Evolutionary conservation across 2,329 filamentous ascomycete genomes (phyloP).

Genomic region (Trichoderma aggressivum): DNA sequence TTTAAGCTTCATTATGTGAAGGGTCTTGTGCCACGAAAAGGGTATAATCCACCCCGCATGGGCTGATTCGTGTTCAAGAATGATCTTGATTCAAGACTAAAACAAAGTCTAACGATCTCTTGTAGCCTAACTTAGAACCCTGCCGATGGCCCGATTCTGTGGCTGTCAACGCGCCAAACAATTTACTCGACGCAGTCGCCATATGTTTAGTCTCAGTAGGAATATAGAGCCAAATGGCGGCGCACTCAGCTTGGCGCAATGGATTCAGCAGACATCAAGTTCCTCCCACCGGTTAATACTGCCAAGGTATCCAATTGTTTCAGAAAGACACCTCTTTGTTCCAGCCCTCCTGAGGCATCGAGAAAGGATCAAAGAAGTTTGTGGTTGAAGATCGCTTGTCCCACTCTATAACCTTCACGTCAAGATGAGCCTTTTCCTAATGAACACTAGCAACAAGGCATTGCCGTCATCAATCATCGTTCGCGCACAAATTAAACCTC

Average conservation of each 20-base stretch:
- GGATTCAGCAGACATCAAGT: not conserved
- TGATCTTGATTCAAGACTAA: not conserved
- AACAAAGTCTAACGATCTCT: not conserved
- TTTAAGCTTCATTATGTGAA: not conserved
- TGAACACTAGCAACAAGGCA: not conserved
- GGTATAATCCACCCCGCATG: not conserved
- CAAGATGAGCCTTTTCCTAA: not conserved
- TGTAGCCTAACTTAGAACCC: not conserved
- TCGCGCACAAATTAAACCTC: not conserved
- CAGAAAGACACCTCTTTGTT: not conserved
- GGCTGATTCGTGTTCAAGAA: not conserved
- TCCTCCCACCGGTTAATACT: not conserved
- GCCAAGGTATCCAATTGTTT: not conserved
- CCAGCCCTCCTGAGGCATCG: accelerated
- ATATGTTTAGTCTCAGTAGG: too few species aligned
- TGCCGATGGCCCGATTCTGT: not conserved
- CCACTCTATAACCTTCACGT: not conserved
- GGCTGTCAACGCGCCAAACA: not conserved
- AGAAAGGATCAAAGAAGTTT: not conserved
- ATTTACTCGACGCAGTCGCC: not conserved
- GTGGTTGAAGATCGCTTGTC: not conserved
- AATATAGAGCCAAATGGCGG: not conserved
- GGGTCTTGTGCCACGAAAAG: not conserved
- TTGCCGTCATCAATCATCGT: not conserved
- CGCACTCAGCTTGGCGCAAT: not conserved